These are phyloP conservation scores for Vitis rupestris DNA, from an alignment of 164 flowering plant species.

Conservation along the genomic window DNA sequence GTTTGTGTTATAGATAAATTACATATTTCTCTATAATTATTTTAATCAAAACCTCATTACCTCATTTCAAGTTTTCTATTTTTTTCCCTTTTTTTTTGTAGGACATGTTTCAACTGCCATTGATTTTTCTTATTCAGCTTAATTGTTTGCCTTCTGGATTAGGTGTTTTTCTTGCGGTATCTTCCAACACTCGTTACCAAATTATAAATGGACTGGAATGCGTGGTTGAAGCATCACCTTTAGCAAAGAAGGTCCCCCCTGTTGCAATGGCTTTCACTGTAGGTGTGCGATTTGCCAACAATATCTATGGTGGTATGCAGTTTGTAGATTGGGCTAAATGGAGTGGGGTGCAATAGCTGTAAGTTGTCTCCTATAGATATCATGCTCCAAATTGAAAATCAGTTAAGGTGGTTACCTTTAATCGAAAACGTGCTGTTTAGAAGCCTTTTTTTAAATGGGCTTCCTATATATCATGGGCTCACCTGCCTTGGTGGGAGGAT, in stretches of 20 bases:
- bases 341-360: slow-evolving; percentile 82
- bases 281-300: slow-evolving; percentile 91
- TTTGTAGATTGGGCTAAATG: slow-evolving; percentile 95
- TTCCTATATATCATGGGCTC: too few relatives aligned
- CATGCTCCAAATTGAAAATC: too few relatives aligned
- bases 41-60: too few relatives aligned
- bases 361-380: not conserved
- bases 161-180: slow-evolving; percentile 91
- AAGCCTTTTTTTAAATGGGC: too few relatives aligned
- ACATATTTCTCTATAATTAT: too few relatives aligned
- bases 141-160: slow-evolving; percentile 10
- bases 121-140: not conserved
- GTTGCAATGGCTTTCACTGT: slow-evolving; percentile 92
- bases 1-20: too few relatives aligned
- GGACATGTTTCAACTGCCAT: not conserved
- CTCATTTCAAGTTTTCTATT: not conserved
- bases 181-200: slow-evolving; percentile 94
- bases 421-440: too few relatives aligned
- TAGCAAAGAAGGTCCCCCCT: slow-evolving; percentile 73
- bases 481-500: too few relatives aligned
- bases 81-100: not conserved
- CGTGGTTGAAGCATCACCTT: slow-evolving; percentile 79
- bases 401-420: too few relatives aligned
- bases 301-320: slow-evolving; percentile 93
- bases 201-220: slow-evolving; percentile 79